A percentile compares a stretch with the other conserved stretches of the same genome.
phyloP scores from a whole-genome alignment of 331 rosid genomes.

The Prunus yedoensis region DNA sequence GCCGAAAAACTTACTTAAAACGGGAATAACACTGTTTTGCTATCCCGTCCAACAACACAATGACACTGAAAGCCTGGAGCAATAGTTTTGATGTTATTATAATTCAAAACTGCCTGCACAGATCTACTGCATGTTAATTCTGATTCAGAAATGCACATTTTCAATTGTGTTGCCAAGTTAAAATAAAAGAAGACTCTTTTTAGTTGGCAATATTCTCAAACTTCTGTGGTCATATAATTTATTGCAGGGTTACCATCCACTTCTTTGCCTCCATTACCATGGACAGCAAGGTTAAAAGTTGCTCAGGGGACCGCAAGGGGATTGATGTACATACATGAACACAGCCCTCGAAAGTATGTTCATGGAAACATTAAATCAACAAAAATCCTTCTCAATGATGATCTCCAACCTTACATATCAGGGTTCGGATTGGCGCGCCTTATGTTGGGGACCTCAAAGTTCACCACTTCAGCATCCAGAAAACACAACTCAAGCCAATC shows the following conservation, averaged over 20 bases:
- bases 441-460: slow-evolving; percentile 35
- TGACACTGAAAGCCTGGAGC: not conserved
- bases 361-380: slow-evolving; percentile 80
- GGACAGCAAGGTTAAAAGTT: slow-evolving; percentile 67
- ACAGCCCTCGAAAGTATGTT: slow-evolving; percentile 58
- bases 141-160: not conserved
- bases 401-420: slow-evolving; percentile 62
- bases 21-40: too few species aligned
- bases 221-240: slow-evolving; percentile 15
- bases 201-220: not conserved
- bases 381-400: slow-evolving; percentile 69
- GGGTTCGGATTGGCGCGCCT: slow-evolving; percentile 73
- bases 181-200: not conserved
- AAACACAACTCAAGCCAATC: slow-evolving; percentile 42
- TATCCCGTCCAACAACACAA: too few species aligned
- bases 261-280: slow-evolving; percentile 46
- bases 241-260: slow-evolving; percentile 56
- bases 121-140: not conserved
- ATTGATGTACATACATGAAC: slow-evolving; percentile 67
- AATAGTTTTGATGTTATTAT: slow-evolving; percentile 24
- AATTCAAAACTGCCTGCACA: slow-evolving; percentile 5
- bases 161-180: not conserved
- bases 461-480: slow-evolving; percentile 40
- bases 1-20: too few species aligned
- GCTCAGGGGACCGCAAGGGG: slow-evolving; percentile 85